phyloP scores from a whole-genome alignment of 345 rosid genomes.

The Cardamine chenopodiifolia region DNA sequence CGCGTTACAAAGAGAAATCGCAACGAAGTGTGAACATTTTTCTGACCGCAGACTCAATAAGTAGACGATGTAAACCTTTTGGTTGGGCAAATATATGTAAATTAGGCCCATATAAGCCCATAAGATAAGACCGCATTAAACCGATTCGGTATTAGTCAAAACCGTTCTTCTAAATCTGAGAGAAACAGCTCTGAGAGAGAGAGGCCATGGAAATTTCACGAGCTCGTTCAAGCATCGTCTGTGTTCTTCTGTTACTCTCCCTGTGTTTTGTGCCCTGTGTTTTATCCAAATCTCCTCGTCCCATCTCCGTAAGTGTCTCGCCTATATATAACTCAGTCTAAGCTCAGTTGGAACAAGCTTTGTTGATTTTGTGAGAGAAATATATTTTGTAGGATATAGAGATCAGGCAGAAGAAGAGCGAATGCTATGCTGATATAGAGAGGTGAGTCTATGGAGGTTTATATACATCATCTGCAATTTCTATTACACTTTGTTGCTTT shows the following conservation, averaged over 20 bases:
- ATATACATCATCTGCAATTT: background rate
- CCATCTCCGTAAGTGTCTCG: constrained; percentile 48
- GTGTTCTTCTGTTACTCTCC: constrained; percentile 40
- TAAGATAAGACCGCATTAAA: background rate
- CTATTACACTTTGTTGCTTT: background rate
- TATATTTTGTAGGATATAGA: constrained; percentile 54
- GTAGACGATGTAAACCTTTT: background rate
- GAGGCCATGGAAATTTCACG: constrained; percentile 30
- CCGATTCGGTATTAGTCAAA: constrained; percentile 18
- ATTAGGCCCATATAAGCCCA: constrained; percentile 17
- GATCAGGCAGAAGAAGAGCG: constrained; percentile 62
- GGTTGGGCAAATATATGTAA: background rate
- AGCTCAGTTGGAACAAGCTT: background rate
- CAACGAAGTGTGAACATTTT: background rate
- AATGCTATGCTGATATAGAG: constrained; percentile 75
- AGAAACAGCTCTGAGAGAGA: constrained; percentile 17
- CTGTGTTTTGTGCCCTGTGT: constrained; percentile 25
- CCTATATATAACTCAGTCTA: background rate
- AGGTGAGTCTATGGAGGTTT: constrained; percentile 47
- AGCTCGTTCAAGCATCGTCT: constrained; percentile 6
- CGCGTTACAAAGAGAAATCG: background rate
- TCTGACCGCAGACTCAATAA: background rate
- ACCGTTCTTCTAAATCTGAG: constrained; percentile 29
- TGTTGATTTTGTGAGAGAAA: background rate
- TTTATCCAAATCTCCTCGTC: constrained; percentile 57